A percentile compares a stretch with the other conserved stretches of the same genome.
phyloP scores from a whole-genome alignment of 2,329 filamentous ascomycete genomes.

The Pseudogymnoascus sp. region DNA sequence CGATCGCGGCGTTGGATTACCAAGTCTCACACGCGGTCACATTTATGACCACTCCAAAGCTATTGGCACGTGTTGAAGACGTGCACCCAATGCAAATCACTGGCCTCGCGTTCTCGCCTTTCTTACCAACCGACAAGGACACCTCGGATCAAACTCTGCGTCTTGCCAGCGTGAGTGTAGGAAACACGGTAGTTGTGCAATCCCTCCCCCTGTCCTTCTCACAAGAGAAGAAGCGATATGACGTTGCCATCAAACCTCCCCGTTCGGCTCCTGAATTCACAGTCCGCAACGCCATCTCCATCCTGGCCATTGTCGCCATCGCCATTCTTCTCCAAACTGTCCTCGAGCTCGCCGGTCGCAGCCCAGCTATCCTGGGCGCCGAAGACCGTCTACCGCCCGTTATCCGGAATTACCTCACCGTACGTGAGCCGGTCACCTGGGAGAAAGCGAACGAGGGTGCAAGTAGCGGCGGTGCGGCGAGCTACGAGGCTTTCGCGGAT shows the following conservation, averaged over 20 bases:
- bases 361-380: slow-evolving; percentile 19
- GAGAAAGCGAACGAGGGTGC: not conserved
- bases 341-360: slow-evolving; percentile 24
- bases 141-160: slow-evolving; percentile 22
- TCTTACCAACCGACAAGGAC: slow-evolving; percentile 21
- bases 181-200: slow-evolving; percentile 29
- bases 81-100: slow-evolving; percentile 53
- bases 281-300: slow-evolving; percentile 16
- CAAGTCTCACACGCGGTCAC: slow-evolving; percentile 38
- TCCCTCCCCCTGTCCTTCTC: slow-evolving; percentile 27
- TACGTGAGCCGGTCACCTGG: not conserved
- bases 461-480: not conserved
- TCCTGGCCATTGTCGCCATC: slow-evolving; percentile 16
- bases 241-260: not conserved
- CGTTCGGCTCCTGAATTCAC: not conserved
- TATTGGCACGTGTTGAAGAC: slow-evolving; percentile 43
- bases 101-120: slow-evolving; percentile 46
- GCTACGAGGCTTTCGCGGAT: not conserved
- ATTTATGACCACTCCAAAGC: slow-evolving; percentile 43
- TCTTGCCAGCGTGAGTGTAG: slow-evolving; percentile 27
- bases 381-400: slow-evolving; percentile 16
- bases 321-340: slow-evolving; percentile 24
- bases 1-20: slow-evolving; percentile 70
- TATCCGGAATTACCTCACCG: not conserved
- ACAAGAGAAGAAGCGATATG: slow-evolving; percentile 4